Evolutionary conservation across 495 filamentous ascomycete genomes (phyloP).

Genomic region (Sphaerosporella brunnea): DNA sequence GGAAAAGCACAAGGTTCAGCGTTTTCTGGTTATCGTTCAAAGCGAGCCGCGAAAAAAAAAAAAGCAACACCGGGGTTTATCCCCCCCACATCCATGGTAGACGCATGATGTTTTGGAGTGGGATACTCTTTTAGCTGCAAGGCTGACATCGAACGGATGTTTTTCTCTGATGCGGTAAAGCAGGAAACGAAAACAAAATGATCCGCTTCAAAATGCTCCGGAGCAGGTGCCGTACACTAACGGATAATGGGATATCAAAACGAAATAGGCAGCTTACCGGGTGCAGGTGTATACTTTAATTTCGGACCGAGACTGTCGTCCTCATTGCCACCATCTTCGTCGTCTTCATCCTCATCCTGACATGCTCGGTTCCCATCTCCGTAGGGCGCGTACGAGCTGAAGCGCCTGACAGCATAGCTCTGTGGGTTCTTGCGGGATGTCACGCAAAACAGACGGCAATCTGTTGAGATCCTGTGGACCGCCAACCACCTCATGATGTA

Average conservation of each 20-base stretch:
- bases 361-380: constrained; percentile 17
- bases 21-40: too few species aligned
- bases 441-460: constrained; percentile 25
- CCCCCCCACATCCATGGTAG: background rate
- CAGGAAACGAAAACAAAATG: too few species aligned
- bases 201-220: too few species aligned
- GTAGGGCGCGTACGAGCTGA: constrained; percentile 23
- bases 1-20: background rate
- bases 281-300: constrained; percentile 25
- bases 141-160: constrained; percentile 1
- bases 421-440: constrained; percentile 26
- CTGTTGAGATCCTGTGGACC: constrained; percentile 22
- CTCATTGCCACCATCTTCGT: constrained; percentile 15
- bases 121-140: background rate
- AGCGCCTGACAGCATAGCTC: constrained; percentile 23
- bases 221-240: too few species aligned
- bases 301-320: constrained; percentile 25
- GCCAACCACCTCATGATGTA: constrained; percentile 26
- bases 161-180: too few species aligned
- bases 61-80: background rate
- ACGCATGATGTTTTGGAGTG: background rate
- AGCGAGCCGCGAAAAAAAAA: too few species aligned
- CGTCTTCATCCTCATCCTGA: constrained; percentile 23
- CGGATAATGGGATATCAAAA: too few species aligned
- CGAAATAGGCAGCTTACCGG: constrained; percentile 22